Evolutionary conservation across 352 stramenopile species (phyloP).

Genomic region (Globisporangium perplexum): DNA sequence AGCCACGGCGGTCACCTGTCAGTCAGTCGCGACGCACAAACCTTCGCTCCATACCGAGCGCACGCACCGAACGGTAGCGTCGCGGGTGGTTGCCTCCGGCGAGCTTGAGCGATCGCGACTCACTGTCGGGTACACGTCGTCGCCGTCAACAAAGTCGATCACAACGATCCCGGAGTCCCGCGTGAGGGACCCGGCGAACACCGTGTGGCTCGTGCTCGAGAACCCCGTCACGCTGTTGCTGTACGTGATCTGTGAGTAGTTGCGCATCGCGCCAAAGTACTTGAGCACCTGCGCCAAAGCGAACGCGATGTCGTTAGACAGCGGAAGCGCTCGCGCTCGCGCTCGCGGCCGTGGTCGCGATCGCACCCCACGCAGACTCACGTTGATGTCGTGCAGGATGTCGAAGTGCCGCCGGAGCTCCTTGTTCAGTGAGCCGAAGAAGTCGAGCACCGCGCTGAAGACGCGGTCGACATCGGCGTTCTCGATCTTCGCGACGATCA

Average conservation of each 20-base stretch:
- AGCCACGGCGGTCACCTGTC: too few species aligned
- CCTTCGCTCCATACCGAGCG: background rate
- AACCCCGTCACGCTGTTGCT: background rate
- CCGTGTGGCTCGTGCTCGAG: slow-evolving; percentile 3
- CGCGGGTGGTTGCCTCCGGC: background rate
- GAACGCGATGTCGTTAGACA: background rate
- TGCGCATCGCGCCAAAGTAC: background rate
- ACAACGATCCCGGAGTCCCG: slow-evolving; percentile 14
- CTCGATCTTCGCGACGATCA: slow-evolving; percentile 33
- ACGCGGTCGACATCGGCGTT: background rate
- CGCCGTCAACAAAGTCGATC: slow-evolving; percentile 37
- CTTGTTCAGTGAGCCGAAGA: background rate
- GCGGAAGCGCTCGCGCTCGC: too few species aligned
- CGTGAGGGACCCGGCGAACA: slow-evolving; percentile 3
- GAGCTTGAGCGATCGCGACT: background rate
- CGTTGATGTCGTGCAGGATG: slow-evolving; percentile 1
- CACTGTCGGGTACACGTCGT: slow-evolving; percentile 18
- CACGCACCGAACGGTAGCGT: background rate
- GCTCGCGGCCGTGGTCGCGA: background rate
- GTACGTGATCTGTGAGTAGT: slow-evolving; percentile 4
- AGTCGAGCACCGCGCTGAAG: background rate
- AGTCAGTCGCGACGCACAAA: too few species aligned
- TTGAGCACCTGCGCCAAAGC: background rate
- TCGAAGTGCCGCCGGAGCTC: slow-evolving; percentile 1
- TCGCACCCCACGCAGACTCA: background rate